A percentile compares a stretch with the other conserved stretches of the same genome.
Conservation (phyloP, 2,329 filamentous ascomycete species). For the Pseudohalonectria lignicola region DNA sequence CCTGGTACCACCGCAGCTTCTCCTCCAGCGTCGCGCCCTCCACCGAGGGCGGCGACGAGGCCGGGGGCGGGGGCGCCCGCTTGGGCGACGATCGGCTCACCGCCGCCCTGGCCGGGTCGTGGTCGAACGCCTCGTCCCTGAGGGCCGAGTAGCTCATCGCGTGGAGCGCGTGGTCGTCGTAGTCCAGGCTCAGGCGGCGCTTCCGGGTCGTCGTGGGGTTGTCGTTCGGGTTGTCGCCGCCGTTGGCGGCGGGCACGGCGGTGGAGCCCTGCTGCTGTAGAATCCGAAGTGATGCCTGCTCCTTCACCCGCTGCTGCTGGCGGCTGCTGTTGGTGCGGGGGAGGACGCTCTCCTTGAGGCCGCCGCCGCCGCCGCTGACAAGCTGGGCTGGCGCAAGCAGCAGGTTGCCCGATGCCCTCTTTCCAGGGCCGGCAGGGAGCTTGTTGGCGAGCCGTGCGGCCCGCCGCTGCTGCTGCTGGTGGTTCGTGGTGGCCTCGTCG, state of each 20-base stretch:
- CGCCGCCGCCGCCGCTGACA: too few species aligned
- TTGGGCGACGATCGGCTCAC: conserved; percentile 10
- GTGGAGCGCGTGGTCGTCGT: conserved; percentile 43
- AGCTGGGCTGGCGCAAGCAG: too few species aligned
- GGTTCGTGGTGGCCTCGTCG: conserved; percentile 15
- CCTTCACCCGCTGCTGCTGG: conserved; percentile 3
- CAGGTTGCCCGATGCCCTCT: too few species aligned
- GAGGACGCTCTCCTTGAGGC: conserved; percentile 10
- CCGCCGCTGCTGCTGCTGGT: too few species aligned
- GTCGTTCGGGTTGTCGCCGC: conserved; percentile 11
- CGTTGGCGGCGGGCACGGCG: neutral
- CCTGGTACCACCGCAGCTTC: conserved; percentile 38
- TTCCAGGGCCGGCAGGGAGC: too few species aligned
- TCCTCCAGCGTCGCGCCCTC: conserved; percentile 32
- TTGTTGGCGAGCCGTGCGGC: neutral
- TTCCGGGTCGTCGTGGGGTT: conserved; percentile 21
- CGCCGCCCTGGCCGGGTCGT: conserved; percentile 39
- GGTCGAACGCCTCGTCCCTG: conserved; percentile 42
- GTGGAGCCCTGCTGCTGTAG: conserved; percentile 1
- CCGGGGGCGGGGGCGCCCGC: conserved; percentile 2
- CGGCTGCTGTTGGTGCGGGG: conserved; percentile 4
- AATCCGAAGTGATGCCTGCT: too few species aligned
- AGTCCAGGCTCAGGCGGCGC: conserved; percentile 35
- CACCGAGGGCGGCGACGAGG: conserved; percentile 10
- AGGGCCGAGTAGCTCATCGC: conserved; percentile 42